Conservation (phyloP, 441 rosid species). For the Bocquillonia castaneifolia region DNA sequence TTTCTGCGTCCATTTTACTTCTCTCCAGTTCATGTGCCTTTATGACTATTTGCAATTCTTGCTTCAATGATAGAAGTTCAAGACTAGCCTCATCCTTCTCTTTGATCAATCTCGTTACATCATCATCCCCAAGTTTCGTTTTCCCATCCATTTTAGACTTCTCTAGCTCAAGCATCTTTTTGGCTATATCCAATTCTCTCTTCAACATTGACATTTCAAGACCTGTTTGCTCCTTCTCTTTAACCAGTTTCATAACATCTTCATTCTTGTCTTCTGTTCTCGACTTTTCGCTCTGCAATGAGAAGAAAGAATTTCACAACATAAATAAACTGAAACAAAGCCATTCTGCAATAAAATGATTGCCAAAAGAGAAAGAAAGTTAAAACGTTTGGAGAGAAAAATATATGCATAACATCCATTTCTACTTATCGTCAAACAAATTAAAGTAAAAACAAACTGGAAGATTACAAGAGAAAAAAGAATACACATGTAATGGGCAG, state of each 20-base stretch:
- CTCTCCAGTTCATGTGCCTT: slow-evolving; percentile 9
- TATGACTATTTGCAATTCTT: slow-evolving; percentile 4
- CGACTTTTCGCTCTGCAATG: slow-evolving; percentile 46
- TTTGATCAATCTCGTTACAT: slow-evolving; percentile 12
- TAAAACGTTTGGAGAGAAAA: too few species aligned
- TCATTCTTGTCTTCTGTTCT: slow-evolving; percentile 47
- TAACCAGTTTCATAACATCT: slow-evolving; percentile 33
- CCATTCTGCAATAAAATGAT: background rate
- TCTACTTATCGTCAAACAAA: background rate
- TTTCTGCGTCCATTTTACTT: background rate
- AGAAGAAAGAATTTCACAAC: slow-evolving; percentile 11
- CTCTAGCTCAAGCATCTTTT: slow-evolving; percentile 29
- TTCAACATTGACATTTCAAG: slow-evolving; percentile 38
- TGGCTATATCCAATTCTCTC: slow-evolving; percentile 48
- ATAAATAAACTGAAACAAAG: slow-evolving; percentile 1
- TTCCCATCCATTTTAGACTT: slow-evolving; percentile 9
- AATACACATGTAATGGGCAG: background rate
- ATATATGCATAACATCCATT: background rate
- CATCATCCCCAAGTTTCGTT: slow-evolving; percentile 11
- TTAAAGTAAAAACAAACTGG: background rate
- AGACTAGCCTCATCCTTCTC: slow-evolving; percentile 19
- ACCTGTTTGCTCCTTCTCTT: slow-evolving; percentile 39
- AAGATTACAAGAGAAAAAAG: background rate
- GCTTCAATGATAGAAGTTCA: slow-evolving; percentile 5
- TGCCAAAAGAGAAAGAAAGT: background rate